Conservation (phyloP, 768 basidiomycete species). For the Hypholoma sublateritium region DNA sequence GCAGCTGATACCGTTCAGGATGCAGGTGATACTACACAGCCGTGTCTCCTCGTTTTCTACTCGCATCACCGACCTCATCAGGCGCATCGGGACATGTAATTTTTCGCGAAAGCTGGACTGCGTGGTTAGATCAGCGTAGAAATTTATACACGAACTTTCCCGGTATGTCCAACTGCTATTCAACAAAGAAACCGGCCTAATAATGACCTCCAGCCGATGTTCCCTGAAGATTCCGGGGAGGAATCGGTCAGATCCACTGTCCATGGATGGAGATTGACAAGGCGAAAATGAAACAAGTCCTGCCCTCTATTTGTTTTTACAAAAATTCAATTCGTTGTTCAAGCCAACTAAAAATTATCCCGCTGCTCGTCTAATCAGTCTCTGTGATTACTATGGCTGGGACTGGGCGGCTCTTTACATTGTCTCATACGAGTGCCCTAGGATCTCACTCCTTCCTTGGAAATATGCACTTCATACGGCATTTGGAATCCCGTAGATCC, state of each 20-base stretch:
- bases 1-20: too few species aligned
- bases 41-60: neutral
- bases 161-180: too few species aligned
- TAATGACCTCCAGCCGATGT: slow-evolving; percentile 61
- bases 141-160: slow-evolving; percentile 61
- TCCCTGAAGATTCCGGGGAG: slow-evolving; percentile 83
- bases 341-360: too few species aligned
- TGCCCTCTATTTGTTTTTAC: neutral
- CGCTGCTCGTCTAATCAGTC: too few species aligned
- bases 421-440: too few species aligned
- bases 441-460: too few species aligned
- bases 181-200: neutral
- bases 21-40: neutral
- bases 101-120: slow-evolving; percentile 64
- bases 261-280: slow-evolving; percentile 74
- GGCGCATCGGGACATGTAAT: slow-evolving; percentile 79
- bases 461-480: too few species aligned
- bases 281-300: neutral
- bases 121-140: slow-evolving; percentile 75
- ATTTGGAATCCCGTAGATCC: too few species aligned
- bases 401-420: too few species aligned
- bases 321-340: neutral
- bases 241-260: slow-evolving; percentile 77
- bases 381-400: too few species aligned
- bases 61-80: slow-evolving; percentile 26